A percentile compares a stretch with the other conserved stretches of the same genome.
Evolutionary conservation across 805 yeast genomes (phyloP).

Genomic region (Wickerhamomyces hampshirensis): DNA sequence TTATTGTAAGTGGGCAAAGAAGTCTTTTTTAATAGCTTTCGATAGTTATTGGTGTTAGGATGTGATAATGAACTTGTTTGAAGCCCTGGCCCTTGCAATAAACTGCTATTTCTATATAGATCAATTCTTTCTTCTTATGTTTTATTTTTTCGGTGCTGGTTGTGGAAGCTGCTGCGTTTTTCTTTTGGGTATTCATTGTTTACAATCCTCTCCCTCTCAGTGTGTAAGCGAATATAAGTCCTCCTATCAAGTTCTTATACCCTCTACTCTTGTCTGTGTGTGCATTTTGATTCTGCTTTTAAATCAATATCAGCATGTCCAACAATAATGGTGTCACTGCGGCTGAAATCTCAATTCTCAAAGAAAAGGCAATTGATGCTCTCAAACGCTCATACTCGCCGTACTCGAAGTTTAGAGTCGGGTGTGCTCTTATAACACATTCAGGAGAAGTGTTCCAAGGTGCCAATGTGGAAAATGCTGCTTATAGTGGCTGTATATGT

Average conservation of each 20-base stretch:
- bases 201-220: no score
- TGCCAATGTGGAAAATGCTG: slow-evolving; percentile 91
- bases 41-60: not conserved
- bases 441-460: slow-evolving; percentile 54
- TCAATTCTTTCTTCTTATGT: no score
- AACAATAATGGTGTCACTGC: slow-evolving; percentile 8
- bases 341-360: slow-evolving; percentile 25
- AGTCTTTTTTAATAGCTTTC: not conserved
- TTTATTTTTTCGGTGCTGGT: no score
- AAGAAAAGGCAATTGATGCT: slow-evolving; percentile 30
- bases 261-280: no score
- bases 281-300: no score
- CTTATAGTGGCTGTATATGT: slow-evolving; percentile 70
- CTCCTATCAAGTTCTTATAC: no score
- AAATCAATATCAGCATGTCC: not conserved
- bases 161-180: no score
- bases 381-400: slow-evolving; percentile 43
- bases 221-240: no score
- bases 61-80: not conserved
- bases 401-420: slow-evolving; percentile 59
- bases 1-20: no score
- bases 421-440: slow-evolving; percentile 62
- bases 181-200: no score
- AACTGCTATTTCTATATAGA: no score
- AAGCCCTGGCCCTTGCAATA: no score